Conservation (phyloP, 805 yeast genomes). For the Middelhovenomyces tepae region DNA sequence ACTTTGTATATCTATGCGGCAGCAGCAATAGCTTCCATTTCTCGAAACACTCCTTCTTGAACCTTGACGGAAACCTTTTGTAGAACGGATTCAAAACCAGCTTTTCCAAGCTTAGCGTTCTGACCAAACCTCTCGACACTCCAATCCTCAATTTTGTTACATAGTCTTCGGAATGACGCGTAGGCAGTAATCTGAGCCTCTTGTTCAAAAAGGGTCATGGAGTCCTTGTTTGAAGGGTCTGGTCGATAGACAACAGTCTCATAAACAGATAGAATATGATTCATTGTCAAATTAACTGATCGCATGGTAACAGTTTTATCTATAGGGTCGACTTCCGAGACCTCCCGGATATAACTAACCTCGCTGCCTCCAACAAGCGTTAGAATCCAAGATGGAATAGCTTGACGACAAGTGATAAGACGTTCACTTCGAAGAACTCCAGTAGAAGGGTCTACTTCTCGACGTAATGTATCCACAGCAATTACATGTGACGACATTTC, state of each 20-base stretch:
- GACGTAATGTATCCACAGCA: conserved; percentile 78
- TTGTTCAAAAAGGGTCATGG: conserved; percentile 61
- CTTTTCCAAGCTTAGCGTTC: conserved; percentile 74
- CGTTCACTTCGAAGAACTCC: conserved; percentile 69
- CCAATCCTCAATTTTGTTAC: conserved; percentile 88
- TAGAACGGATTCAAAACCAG: conserved; percentile 79
- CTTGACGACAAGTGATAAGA: conserved; percentile 78
- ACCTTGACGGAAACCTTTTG: conserved; percentile 24
- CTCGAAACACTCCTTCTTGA: conserved; percentile 17
- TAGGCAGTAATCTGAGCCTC: conserved; percentile 85
- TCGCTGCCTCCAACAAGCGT: conserved; percentile 64
- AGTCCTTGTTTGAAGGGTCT: conserved; percentile 41
- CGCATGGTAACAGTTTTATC: conserved; percentile 62
- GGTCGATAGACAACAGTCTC: conserved; percentile 84
- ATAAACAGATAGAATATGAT: conserved; percentile 62
- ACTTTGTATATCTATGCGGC: too few species aligned
- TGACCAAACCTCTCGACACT: conserved; percentile 79
- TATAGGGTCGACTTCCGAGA: conserved; percentile 70
- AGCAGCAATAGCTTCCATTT: too few species aligned
- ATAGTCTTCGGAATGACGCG: conserved; percentile 57
- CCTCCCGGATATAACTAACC: conserved; percentile 76
- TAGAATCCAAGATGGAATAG: conserved; percentile 75
- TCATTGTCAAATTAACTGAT: conserved; percentile 80
- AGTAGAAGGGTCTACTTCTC: conserved; percentile 51
- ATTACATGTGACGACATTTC: conserved; percentile 86